phyloP scores from a whole-genome alignment of 2,329 filamentous ascomycete genomes.

The Fusarium sp. region DNA sequence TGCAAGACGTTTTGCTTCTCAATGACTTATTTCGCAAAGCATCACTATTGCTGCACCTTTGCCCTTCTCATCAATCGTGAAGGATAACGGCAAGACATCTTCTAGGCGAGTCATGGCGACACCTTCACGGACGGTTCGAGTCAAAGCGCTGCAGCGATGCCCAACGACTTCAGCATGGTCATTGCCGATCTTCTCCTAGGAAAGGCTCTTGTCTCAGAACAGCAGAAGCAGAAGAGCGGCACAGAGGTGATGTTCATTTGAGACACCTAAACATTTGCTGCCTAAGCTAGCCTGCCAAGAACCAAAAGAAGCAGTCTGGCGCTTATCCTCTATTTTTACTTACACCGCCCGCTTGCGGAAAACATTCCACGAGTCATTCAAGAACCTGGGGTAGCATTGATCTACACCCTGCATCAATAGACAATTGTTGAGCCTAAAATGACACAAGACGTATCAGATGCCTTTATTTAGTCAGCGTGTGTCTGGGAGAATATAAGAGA shows the following conservation, averaged over 20 bases:
- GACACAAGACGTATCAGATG: background rate
- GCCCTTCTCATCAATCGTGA: too few species aligned
- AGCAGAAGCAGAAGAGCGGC: background rate
- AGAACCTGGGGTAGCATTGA: background rate
- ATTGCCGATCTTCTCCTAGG: background rate
- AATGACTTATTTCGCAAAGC: too few species aligned
- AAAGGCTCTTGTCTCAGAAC: background rate
- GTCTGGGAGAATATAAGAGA: background rate
- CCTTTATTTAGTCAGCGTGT: background rate
- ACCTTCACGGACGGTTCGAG: background rate
- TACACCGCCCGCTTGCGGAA: background rate
- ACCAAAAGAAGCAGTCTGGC: background rate
- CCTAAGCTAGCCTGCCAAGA: too few species aligned
- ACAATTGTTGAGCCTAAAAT: too few species aligned
- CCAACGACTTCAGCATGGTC: background rate
- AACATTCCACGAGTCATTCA: background rate
- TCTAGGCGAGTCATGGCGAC: background rate
- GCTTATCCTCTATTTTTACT: background rate
- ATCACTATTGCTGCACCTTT: background rate
- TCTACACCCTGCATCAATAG: background rate
- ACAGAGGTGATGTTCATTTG: background rate
- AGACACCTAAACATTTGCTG: background rate
- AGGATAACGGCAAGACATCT: background rate
- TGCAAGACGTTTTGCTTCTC: too few species aligned
- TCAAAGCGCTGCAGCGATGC: background rate